Evolutionary conservation across 2,329 filamentous ascomycete species (phyloP), one percentile per base, ranked within the genome.

Genomic region (Penicillium sp.): DNA sequence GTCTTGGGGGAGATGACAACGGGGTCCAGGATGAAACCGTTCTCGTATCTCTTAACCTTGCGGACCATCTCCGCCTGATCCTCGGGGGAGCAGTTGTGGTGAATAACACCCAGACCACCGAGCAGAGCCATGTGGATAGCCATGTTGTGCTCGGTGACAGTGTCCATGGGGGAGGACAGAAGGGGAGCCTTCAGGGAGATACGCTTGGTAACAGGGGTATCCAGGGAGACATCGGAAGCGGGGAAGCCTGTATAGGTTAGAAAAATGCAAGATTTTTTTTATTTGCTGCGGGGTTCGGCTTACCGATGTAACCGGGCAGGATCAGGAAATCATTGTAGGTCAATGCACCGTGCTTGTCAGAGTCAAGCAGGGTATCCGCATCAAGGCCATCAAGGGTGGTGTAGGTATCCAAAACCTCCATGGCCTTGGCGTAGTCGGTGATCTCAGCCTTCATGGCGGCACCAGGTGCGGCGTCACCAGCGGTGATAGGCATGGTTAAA

Each of bases 321-420:
- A 99, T 81, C 63, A 99, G 87, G 82, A 99, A 99, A 80, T 99
- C 94, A 79, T 99, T 99, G 85, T 97, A 99, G 59, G 93, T 97
- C 72, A 99, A 84, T 71, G 94, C 94, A 62, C 94, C 94, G 73
- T 93, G 90, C 78, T 88, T 89, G 81, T 89, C 89, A 66, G 93
- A 93, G 81, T 99, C 90, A 76, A 97, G 86, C 69, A 99, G 84
- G 64, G 91, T 88, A 73, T 91, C 82, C 71, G 95, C 86, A 74
- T 91, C 86, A 69, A 99, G 88, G 59, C 94, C 94, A 86, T 99
- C 94, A 69, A 81, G 83, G 75, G 84, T 83, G 66, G 87, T 75
- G 78, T 96, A 97, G 73, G 93, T 78, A 76, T 89, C 84, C 75
- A 97, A 84, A 66, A 93, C 80, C 72, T 95, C 88, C 63, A 93